Percentiles rank a stretch among this genome's conserved stretches.
Evolutionary conservation across 2,329 filamentous ascomycete genomes (phyloP).

Genomic region (Cladophialophora psammophila): DNA sequence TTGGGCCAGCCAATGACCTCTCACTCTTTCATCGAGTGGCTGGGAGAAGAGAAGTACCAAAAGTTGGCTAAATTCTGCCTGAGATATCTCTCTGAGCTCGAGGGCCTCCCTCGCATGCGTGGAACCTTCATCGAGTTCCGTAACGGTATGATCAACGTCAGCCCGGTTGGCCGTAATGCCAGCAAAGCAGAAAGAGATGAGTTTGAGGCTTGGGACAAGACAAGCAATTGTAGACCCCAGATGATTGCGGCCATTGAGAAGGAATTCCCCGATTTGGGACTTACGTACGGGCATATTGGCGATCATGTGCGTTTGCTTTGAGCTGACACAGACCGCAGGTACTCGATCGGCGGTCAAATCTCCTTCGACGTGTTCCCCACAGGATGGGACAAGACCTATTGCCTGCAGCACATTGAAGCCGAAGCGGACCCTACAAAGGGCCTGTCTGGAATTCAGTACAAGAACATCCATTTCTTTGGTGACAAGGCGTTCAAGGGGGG

Average conservation of each 20-base stretch:
- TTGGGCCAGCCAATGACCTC: conserved; percentile 76
- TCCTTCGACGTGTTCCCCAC: conserved; percentile 97
- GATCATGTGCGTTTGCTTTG: not conserved
- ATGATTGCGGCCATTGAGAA: conserved; percentile 80
- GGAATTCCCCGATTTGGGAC: conserved; percentile 80
- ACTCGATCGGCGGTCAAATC: conserved; percentile 95
- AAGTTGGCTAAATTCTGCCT: conserved; percentile 65
- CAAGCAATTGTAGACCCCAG: conserved; percentile 75
- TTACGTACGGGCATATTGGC: conserved; percentile 70
- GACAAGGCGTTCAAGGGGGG: conserved; percentile 92
- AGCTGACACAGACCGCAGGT: conserved; percentile 58
- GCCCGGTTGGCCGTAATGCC: conserved; percentile 78
- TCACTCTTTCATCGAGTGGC: conserved; percentile 88
- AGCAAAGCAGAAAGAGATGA: conserved; percentile 78
- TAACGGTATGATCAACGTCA: conserved; percentile 71
- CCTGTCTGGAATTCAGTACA: conserved; percentile 70
- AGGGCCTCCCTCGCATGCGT: conserved; percentile 66
- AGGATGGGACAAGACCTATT: conserved; percentile 99
- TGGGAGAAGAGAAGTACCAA: conserved; percentile 82
- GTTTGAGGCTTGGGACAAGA: conserved; percentile 81
- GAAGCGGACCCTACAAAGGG: conserved; percentile 72
- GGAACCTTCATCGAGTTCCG: conserved; percentile 73
- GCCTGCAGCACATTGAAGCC: conserved; percentile 82
- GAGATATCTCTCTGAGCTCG: conserved; percentile 67
- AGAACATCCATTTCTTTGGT: conserved; percentile 95